Evolutionary conservation across 805 yeast species (phyloP), one percentile per base, ranked within the genome.

Genomic region (Pichia pseudocactophila): DNA sequence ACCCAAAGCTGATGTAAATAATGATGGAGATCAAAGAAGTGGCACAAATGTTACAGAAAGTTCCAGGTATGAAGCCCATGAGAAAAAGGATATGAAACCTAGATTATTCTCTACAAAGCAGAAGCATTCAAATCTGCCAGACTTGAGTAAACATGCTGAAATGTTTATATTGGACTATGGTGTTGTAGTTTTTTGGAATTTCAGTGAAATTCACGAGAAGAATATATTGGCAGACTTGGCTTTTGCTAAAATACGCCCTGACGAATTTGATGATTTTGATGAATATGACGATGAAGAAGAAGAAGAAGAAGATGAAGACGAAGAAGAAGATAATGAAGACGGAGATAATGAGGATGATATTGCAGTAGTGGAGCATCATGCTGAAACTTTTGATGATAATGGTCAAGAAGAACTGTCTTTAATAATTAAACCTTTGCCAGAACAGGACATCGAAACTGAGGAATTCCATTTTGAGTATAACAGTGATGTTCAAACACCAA

Each of bases 121-220:
- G 33, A 50, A 47, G 39, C 36, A 36, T 7, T 48, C 58, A 6
- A 46, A 47, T 9, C 39, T 56, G n/a, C 64, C 70, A 0, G 78
- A 76, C 45, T 65, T 73, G 39, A 63, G 73, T 3, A 76, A 75
- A 49, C 85, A 80, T 57, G 90, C 96, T 0, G 97, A 90, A 55
- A 73, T 92, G 69, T 92, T 92, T 55, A 74, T 92, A 12, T 78
- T 90, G 58, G 80, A 78, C 41, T 92, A 92, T 58, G 98, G 98
- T 17, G 95, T 90, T 12, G 87, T 92, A n/a, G 97, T 92, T 17
- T 89, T 92, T 56, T 92, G 98, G 98, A 92, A 92, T 56, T 88
- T 92, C 53, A 78, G 90, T 2, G 96, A 88, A 57, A 69, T 76
- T 7, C 96, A 92, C 57, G 98, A 92, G 55, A 88, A 88, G 65